phyloP scores from a whole-genome alignment of 352 stramenopile genomes.

The Phytopythium boreale region DNA sequence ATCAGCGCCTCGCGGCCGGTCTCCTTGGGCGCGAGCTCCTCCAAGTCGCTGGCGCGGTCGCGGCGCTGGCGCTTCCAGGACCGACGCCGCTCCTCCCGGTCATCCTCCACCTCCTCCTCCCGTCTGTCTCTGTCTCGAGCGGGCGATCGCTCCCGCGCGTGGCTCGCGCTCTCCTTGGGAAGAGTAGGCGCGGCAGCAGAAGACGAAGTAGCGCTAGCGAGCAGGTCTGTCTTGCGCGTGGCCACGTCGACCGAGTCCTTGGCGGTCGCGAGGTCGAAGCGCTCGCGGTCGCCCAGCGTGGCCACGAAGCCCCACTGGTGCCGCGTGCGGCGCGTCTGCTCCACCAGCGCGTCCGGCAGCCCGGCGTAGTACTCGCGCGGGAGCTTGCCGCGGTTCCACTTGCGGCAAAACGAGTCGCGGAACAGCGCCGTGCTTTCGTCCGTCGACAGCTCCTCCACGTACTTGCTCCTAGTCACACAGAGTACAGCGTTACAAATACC shows the following conservation, averaged over 20 bases:
- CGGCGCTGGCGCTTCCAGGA: conserved; percentile 30
- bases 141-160: neutral
- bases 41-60: conserved; percentile 41
- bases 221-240: conserved; percentile 50
- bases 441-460: conserved; percentile 70
- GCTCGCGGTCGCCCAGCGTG: conserved; percentile 57
- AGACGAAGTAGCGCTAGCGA: conserved; percentile 5
- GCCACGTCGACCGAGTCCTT: conserved; percentile 73
- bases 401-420: conserved; percentile 45
- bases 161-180: neutral
- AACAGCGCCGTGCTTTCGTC: conserved; percentile 54
- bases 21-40: conserved; percentile 59
- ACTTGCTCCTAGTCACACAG: conserved; percentile 63
- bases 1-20: conserved; percentile 63
- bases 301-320: conserved; percentile 67
- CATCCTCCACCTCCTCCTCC: conserved; percentile 19
- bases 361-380: conserved; percentile 63
- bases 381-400: conserved; percentile 63
- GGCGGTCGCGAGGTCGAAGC: conserved; percentile 49
- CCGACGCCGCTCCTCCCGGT: conserved; percentile 13
- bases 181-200: neutral
- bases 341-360: conserved; percentile 58
- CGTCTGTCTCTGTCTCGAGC: neutral
- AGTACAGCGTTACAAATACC: no score
- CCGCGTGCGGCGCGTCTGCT: conserved; percentile 64